Conservation (phyloP, 495 filamentous ascomycete genomes). For the Penicillium macrosclerotiorum region DNA sequence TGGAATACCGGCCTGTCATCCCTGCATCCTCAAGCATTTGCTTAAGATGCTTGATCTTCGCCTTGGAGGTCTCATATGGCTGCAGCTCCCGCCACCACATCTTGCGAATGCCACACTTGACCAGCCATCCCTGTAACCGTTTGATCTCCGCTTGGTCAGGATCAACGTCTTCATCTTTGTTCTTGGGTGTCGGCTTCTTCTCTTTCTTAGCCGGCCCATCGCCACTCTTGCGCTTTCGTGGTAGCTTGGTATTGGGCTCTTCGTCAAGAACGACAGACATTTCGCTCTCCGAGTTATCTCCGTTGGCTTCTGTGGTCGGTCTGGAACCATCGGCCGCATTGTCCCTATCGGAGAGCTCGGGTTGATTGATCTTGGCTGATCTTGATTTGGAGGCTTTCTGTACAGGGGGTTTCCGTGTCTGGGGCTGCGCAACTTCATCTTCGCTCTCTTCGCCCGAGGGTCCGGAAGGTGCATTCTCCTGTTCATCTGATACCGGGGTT, state of each 20-base stretch:
- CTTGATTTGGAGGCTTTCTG: conserved; percentile 29
- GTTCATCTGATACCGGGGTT: conserved; percentile 28
- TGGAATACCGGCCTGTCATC: conserved; percentile 83
- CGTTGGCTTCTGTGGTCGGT: conserved; percentile 26
- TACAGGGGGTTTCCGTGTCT: conserved; percentile 16
- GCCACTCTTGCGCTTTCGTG: conserved; percentile 42
- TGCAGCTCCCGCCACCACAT: conserved; percentile 83
- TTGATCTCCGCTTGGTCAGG: conserved; percentile 82
- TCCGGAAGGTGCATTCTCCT: conserved; percentile 17
- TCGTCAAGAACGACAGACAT: conserved; percentile 77
- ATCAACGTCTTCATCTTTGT: conserved; percentile 49
- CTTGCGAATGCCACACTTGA: conserved; percentile 93
- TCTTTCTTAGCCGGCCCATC: conserved; percentile 31
- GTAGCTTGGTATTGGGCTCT: conserved; percentile 56
- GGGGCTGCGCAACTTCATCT: conserved; percentile 26
- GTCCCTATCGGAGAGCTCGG: conserved; percentile 22
- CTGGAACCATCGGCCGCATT: conserved; percentile 24
- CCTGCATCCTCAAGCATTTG: conserved; percentile 74
- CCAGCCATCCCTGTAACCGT: conserved; percentile 79
- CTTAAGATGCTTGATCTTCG: conserved; percentile 81
- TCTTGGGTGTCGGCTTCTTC: conserved; percentile 30
- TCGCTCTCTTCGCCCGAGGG: conserved; percentile 21
- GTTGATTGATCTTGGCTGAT: conserved; percentile 19
- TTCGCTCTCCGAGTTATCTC: conserved; percentile 69
- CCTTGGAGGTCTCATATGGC: conserved; percentile 69